phyloP scores from a whole-genome alignment of 352 stramenopile species.

The Globisporangium apiculatum region DNA sequence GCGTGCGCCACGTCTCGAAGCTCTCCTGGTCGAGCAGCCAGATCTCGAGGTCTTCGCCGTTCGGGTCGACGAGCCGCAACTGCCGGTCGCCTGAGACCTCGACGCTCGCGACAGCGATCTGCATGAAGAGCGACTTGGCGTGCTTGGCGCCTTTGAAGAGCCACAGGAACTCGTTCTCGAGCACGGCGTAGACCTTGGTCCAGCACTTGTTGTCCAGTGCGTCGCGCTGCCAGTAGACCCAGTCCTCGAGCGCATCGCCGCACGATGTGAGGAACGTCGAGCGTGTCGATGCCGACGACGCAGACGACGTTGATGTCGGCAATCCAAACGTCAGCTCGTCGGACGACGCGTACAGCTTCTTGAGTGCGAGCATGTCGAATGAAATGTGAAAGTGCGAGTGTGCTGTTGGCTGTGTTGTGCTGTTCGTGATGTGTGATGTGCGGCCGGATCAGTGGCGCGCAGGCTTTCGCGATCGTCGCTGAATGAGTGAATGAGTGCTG shows the following conservation, averaged over 20 bases:
- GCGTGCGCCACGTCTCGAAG: constrained; percentile 42
- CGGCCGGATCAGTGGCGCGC: too few relatives aligned
- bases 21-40: constrained; percentile 49
- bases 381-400: background rate
- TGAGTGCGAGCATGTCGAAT: constrained; percentile 3
- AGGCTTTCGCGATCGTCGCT: too few relatives aligned
- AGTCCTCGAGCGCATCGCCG: constrained; percentile 49
- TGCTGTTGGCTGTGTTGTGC: background rate
- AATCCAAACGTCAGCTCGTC: constrained; percentile 23
- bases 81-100: constrained; percentile 57
- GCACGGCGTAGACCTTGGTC: constrained; percentile 75
- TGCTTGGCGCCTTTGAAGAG: constrained; percentile 66
- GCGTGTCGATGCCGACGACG: constrained; percentile 22
- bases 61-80: constrained; percentile 62
- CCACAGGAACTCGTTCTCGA: constrained; percentile 79
- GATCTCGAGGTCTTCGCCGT: constrained; percentile 70
- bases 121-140: constrained; percentile 50
- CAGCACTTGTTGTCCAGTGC: constrained; percentile 56
- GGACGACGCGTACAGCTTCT: constrained; percentile 16
- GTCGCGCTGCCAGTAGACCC: constrained; percentile 84
- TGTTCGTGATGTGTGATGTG: background rate
- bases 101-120: constrained; percentile 70
- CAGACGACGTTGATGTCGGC: constrained; percentile 14
- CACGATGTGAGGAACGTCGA: constrained; percentile 42
- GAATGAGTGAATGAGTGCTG: too few relatives aligned